These are phyloP conservation scores for Allomyces javanicus DNA, from an alignment of 192 early-diverging fungal species.

Conservation along the genomic window DNA sequence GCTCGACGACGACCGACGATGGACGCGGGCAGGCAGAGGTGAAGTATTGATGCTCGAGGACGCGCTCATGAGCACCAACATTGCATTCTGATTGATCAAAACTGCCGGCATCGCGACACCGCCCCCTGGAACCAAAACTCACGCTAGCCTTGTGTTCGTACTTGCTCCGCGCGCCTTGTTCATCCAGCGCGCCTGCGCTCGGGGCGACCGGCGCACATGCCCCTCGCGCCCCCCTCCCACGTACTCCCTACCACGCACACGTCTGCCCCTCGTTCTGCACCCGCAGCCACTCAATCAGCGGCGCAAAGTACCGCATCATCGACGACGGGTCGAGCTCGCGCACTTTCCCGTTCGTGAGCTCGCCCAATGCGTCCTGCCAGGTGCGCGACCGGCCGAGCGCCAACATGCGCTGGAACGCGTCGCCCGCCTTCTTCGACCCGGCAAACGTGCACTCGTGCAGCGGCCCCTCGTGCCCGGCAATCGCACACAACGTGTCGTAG, in stretches of 20 bases:
- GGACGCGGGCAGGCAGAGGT: too few species aligned
- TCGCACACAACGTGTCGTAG: constrained; percentile 10
- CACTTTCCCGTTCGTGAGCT: constrained; percentile 6
- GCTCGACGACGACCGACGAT: too few species aligned
- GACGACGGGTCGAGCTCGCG: constrained; percentile 10
- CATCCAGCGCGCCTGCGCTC: too few species aligned
- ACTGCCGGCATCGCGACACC: not conserved
- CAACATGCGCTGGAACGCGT: constrained; percentile 9
- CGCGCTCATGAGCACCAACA: too few species aligned
- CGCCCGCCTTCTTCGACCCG: constrained; percentile 12
- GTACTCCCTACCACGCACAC: constrained; percentile 1
- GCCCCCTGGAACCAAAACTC: too few species aligned
- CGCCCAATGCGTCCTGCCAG: constrained; percentile 13
- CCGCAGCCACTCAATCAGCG: constrained; percentile 11
- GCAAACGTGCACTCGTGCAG: constrained; percentile 18
- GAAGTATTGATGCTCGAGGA: too few species aligned
- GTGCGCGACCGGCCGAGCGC: constrained; percentile 5
- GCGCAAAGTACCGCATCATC: constrained; percentile 14
- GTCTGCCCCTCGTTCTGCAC: constrained; percentile 7
- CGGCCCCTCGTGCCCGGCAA: constrained; percentile 7
- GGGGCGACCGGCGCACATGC: too few species aligned
- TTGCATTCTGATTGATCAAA: too few species aligned
- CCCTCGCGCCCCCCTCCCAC: too few species aligned
- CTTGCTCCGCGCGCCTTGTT: too few species aligned
- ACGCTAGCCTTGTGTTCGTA: too few species aligned